Percentiles rank a stretch among this genome's conserved stretches.
Evolutionary conservation across 2,329 filamentous ascomycete genomes (phyloP).

Genomic region (Teratosphaeria zuluensis): DNA sequence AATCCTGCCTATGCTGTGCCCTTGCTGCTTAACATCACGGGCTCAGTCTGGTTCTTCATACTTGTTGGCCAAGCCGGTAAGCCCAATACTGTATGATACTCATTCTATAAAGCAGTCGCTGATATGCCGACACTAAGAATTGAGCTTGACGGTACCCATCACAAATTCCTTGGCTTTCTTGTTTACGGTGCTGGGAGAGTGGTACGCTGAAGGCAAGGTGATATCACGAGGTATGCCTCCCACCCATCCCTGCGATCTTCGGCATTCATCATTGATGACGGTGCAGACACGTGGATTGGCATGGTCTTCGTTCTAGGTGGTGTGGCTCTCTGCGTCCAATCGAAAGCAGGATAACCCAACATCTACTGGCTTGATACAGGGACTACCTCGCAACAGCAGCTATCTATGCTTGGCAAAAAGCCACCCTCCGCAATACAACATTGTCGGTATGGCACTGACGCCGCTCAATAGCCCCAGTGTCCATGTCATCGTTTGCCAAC

Average conservation of each 20-base stretch:
- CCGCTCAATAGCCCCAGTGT: constrained; percentile 29
- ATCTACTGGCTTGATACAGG: background rate
- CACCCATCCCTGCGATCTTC: background rate
- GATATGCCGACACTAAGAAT: constrained; percentile 44
- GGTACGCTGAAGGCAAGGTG: constrained; percentile 87
- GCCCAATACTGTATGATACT: constrained; percentile 19
- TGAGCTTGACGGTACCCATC: constrained; percentile 88
- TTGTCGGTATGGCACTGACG: constrained; percentile 39
- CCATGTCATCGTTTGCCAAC: constrained; percentile 17
- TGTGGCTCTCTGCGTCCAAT: constrained; percentile 73
- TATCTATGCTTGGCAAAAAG: background rate
- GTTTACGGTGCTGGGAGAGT: constrained; percentile 92
- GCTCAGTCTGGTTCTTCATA: constrained; percentile 93
- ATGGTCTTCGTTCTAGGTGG: constrained; percentile 71
- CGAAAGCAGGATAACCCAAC: constrained; percentile 23
- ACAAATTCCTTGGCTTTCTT: constrained; percentile 90
- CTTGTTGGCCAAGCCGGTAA: constrained; percentile 83
- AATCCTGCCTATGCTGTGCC: constrained; percentile 81
- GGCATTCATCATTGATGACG: constrained; percentile 5
- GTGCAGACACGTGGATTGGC: constrained; percentile 67
- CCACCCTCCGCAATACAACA: constrained; percentile 12
- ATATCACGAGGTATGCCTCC: constrained; percentile 61
- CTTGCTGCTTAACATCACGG: constrained; percentile 77
- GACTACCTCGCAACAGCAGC: background rate
- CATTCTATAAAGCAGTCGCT: background rate